These are phyloP conservation scores for Phyllostachys edulis DNA, from an alignment of 176 grass and related monocot species.

Conservation along the genomic window DNA sequence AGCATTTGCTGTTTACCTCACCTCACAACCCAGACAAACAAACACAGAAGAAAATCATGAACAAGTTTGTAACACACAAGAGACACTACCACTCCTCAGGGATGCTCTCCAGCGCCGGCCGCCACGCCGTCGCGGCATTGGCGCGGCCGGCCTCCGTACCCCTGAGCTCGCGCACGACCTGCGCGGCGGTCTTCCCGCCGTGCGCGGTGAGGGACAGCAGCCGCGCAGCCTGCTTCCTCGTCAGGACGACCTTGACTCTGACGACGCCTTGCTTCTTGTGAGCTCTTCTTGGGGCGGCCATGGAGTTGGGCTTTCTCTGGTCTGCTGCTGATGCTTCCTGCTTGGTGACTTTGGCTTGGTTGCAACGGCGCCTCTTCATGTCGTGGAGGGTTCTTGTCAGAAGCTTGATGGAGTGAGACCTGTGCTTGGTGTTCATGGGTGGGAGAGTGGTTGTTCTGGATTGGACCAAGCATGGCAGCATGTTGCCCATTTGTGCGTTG, in stretches of 20 bases:
- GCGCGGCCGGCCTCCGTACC: conserved; percentile 23
- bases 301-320: background rate
- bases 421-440: conserved; percentile 27
- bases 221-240: conserved; percentile 45
- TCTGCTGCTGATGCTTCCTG: background rate
- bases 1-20: background rate
- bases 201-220: conserved; percentile 35
- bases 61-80: conserved; percentile 7
- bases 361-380: background rate
- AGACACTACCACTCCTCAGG: conserved; percentile 41
- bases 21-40: background rate
- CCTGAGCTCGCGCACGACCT: conserved; percentile 44
- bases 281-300: background rate
- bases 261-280: conserved; percentile 18
- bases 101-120: conserved; percentile 56
- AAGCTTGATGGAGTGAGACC: conserved; percentile 30
- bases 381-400: conserved; percentile 14
- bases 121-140: conserved; percentile 25
- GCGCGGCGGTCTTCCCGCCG: conserved; percentile 30
- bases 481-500: conserved; percentile 43
- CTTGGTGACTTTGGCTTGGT: background rate
- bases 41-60: background rate
- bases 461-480: conserved; percentile 44
- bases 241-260: conserved; percentile 53
- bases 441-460: conserved; percentile 24